Base-by-base conservation (phyloP, 1,284 basidiomycete species). In the Anthracocystis setariae region DNA sequence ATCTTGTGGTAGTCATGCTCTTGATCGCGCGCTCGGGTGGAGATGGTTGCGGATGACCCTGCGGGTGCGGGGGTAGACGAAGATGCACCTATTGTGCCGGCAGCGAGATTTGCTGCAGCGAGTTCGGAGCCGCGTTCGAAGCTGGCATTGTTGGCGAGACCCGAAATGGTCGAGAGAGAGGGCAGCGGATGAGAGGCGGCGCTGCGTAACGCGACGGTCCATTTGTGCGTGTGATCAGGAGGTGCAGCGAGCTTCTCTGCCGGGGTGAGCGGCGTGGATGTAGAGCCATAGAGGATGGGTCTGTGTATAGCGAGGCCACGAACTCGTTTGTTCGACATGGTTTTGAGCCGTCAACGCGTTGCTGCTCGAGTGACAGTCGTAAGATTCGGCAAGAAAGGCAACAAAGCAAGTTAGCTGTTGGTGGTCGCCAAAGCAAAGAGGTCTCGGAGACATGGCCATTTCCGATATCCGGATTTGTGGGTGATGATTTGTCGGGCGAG, bases 201-300 rank as follows among this genome's bases (percentile, higher is more conserved):
- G 12, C 85, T 86, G 3, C 96, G 89, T 13, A 99, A 88, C 27
- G 94, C 94, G 52, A 99, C 90, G 0, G 94, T 98, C 96, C 96
- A 99, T 73, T 89, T 88, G 84, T 98, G 95, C 3, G 96, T 98
- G 81, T 98, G 96, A 78, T 91, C 90, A 18, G 87, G 87, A 47
- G 84, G 57, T 21, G 74, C 79, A 8, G 83, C 74, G 52, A 89
- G 88, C 51, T 89, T 88, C 80, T 97, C 94, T 73, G 90, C 88
- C 8, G 88, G 86, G 0, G 89, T 90, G 66, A 98, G 83, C 27
- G 94, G 89, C 1, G 89, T 88, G 12, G 95, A 92, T n/a, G 91
- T 92, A 80, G 96, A 98, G 55, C 96, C 96, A 84, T 97, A 97
- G 66, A 98, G 92, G 73, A 99, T 89, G 0, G 94, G 92, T 43